Conservation (phyloP, 345 rosid genomes). For the Bruguiera parviflora region DNA sequence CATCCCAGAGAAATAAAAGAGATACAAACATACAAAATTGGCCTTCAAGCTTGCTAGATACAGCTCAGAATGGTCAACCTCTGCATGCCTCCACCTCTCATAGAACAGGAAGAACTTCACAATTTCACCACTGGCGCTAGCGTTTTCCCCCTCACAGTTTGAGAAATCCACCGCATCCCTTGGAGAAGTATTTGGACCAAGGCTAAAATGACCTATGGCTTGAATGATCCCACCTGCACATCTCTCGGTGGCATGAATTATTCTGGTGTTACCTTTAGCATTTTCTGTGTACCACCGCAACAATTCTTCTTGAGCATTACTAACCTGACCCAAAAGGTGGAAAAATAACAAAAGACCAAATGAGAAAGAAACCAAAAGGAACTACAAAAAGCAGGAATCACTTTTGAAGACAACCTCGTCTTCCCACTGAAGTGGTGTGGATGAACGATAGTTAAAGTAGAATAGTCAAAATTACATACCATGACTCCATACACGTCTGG, state of each 20-base stretch:
- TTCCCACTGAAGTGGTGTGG: not conserved
- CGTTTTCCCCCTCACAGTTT: constrained; percentile 30
- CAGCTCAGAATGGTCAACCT: constrained; percentile 63
- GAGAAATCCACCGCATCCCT: constrained; percentile 65
- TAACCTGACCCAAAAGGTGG: constrained; percentile 45
- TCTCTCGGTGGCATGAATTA: constrained; percentile 78
- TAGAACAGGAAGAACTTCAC: constrained; percentile 71
- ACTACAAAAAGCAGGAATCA: not conserved
- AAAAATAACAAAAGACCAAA: not conserved
- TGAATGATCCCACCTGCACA: constrained; percentile 91
- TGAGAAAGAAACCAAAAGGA: not conserved
- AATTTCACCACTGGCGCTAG: constrained; percentile 50
- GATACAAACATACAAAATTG: constrained; percentile 55
- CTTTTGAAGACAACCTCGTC: constrained; percentile 5
- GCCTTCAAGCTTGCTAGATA: constrained; percentile 62
- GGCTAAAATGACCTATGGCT: constrained; percentile 86
- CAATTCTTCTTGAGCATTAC: constrained; percentile 98
- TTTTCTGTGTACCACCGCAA: constrained; percentile 86
- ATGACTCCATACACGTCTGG: constrained; percentile 90
- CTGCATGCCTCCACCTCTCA: constrained; percentile 95
- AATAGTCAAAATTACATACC: constrained; percentile 44
- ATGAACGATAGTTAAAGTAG: not conserved
- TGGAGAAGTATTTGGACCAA: constrained; percentile 82
- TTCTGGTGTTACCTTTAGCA: constrained; percentile 74
- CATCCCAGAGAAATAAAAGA: not conserved